Evolutionary conservation across 2,329 filamentous ascomycete species (phyloP).

Genomic region (Fusarium aywerte): DNA sequence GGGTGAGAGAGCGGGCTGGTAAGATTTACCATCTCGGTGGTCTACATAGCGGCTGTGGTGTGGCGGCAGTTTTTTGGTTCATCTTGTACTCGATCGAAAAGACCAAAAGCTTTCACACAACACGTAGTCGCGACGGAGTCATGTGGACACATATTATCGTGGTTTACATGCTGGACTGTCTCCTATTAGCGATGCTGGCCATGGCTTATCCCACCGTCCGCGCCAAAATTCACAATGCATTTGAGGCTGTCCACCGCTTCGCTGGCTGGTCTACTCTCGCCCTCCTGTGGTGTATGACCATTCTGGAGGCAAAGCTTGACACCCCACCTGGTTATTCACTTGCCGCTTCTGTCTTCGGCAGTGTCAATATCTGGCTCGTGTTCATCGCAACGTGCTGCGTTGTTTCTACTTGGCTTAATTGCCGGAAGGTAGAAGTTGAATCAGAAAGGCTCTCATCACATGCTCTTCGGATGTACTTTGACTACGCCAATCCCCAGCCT

Average conservation of each 20-base stretch:
- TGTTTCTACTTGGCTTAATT: constrained; percentile 73
- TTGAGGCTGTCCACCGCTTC: constrained; percentile 31
- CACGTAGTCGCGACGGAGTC: background rate
- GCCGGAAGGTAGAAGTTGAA: constrained; percentile 70
- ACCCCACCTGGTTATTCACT: constrained; percentile 59
- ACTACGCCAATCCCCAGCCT: constrained; percentile 62
- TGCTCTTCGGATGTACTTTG: constrained; percentile 75
- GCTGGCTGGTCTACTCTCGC: constrained; percentile 34
- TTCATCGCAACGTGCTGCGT: constrained; percentile 68
- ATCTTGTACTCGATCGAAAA: constrained; percentile 35
- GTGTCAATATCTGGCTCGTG: constrained; percentile 70
- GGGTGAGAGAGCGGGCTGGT: constrained; percentile 54
- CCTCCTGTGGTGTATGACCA: constrained; percentile 25
- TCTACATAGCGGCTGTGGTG: constrained; percentile 33
- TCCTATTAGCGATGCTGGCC: constrained; percentile 24
- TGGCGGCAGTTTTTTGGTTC: constrained; percentile 34
- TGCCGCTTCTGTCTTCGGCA: constrained; percentile 46
- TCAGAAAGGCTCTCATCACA: constrained; percentile 73
- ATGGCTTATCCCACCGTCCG: constrained; percentile 33
- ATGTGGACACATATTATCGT: constrained; percentile 23
- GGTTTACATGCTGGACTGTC: constrained; percentile 25
- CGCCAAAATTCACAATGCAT: constrained; percentile 27
- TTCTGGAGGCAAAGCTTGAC: constrained; percentile 66
- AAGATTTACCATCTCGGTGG: constrained; percentile 60
- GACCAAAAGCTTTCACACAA: constrained; percentile 4